A percentile compares a stretch with the other conserved stretches of the same genome.
Conservation (phyloP, 257 asterid genomes). For the Solanum pinnatisectum region DNA sequence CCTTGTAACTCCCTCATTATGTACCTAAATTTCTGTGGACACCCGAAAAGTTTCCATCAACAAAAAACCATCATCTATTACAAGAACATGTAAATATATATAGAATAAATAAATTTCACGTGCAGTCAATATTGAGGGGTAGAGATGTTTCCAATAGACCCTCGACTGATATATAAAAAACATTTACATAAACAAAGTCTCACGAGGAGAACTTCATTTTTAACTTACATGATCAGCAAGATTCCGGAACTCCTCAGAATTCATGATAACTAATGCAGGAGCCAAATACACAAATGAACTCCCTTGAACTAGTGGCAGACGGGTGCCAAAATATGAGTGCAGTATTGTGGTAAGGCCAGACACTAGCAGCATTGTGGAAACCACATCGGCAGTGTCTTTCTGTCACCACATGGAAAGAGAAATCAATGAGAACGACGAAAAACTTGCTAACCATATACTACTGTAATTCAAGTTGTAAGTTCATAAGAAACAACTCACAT, state of each 20-base stretch:
- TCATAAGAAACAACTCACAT: constrained; percentile 47
- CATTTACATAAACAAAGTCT: background rate
- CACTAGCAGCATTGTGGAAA: constrained; percentile 84
- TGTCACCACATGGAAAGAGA: constrained; percentile 27
- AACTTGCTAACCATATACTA: background rate
- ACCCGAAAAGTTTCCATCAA: background rate
- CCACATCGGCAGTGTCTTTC: constrained; percentile 86
- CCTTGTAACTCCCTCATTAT: constrained; percentile 96
- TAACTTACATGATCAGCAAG: constrained; percentile 78
- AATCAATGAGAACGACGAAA: background rate
- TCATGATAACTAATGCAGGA: constrained; percentile 81
- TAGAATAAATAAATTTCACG: background rate
- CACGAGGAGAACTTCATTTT: background rate
- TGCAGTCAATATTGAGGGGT: background rate
- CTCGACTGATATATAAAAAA: background rate
- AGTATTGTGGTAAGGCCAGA: constrained; percentile 82
- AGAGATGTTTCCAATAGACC: background rate
- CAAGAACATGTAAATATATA: background rate
- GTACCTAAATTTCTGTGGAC: constrained; percentile 73
- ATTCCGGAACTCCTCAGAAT: constrained; percentile 82
- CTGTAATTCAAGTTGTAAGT: background rate
- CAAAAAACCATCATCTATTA: background rate
- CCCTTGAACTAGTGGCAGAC: constrained; percentile 96
- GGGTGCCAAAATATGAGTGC: constrained; percentile 74
- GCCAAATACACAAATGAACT: constrained; percentile 95